phyloP scores from a whole-genome alignment of 257 asterid species.

The Salvia hispanica region DNA sequence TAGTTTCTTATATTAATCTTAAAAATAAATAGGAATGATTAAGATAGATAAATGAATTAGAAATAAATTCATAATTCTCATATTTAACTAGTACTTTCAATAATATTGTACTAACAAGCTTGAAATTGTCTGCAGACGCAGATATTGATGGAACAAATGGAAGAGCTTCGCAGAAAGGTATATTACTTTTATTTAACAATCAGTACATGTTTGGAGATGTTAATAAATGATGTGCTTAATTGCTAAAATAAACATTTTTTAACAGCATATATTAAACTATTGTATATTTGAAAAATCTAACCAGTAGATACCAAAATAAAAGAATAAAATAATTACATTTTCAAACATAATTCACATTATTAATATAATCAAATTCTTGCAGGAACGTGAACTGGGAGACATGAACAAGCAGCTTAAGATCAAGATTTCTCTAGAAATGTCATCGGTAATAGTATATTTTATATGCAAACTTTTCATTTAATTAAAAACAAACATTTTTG shows the following conservation, averaged over 20 bases:
- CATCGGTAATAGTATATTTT: constrained; percentile 51
- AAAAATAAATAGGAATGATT: no score
- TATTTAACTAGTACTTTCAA: no score
- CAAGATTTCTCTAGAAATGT: constrained; percentile 74
- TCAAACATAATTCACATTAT: not conserved
- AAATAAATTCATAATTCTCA: no score
- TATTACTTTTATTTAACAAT: not conserved
- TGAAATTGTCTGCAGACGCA: constrained; percentile 55
- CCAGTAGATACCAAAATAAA: not conserved
- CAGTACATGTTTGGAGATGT: no score
- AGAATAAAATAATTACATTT: no score
- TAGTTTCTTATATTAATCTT: no score
- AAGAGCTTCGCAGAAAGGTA: constrained; percentile 90
- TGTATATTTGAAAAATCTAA: no score
- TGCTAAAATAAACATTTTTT: no score
- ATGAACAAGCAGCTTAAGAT: constrained; percentile 82
- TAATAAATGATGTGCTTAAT: no score
- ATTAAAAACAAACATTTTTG: no score
- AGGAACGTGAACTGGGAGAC: constrained; percentile 89
- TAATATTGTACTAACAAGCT: not conserved
- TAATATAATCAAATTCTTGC: constrained; percentile 1
- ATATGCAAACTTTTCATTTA: not conserved
- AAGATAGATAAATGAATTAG: no score
- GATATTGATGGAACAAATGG: constrained; percentile 84
- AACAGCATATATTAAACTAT: no score